Percentiles rank a stretch among this genome's conserved stretches.
Evolutionary conservation across 805 yeast species (phyloP).

Genomic region (Candida xyloterini): DNA sequence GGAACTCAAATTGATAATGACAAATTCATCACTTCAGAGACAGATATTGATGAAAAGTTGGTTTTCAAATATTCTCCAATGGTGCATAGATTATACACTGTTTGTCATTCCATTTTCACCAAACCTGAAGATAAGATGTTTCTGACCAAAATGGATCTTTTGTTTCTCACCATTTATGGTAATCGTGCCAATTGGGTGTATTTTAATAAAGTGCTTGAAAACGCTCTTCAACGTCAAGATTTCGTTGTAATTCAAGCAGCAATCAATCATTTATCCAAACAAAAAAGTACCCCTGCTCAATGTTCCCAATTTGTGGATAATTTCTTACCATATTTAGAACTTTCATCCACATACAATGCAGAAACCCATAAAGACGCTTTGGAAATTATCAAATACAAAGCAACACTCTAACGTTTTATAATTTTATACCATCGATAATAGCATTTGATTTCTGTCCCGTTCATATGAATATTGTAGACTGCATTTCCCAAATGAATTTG

Average conservation of each 20-base stretch:
- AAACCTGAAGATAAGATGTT: constrained; percentile 6
- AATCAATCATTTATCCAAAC: constrained; percentile 8
- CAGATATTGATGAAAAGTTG: not conserved
- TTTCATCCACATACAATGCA: constrained; percentile 7
- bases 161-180: constrained; percentile 17
- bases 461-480: constrained; percentile 10
- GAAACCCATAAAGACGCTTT: constrained; percentile 2
- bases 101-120: constrained; percentile 11
- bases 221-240: constrained; percentile 16
- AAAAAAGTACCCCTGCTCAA: constrained; percentile 5
- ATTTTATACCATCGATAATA: constrained; percentile 23
- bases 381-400: constrained; percentile 8
- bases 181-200: constrained; percentile 20
- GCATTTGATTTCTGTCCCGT: constrained; percentile 10
- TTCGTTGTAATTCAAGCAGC: constrained; percentile 11
- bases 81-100: constrained; percentile 14
- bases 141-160: constrained; percentile 14
- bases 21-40: constrained; percentile 19
- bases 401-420: constrained; percentile 5
- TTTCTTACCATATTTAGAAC: constrained; percentile 16
- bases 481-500: constrained; percentile 16
- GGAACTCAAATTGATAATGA: constrained; percentile 29
- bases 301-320: constrained; percentile 15
- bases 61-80: constrained; percentile 15
- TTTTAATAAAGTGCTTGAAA: constrained; percentile 13